Percentiles rank a stretch among this genome's conserved stretches.
These are phyloP conservation scores for Globisporangium cederbergense DNA, from an alignment of 352 stramenopile species.

Conservation along the genomic window DNA sequence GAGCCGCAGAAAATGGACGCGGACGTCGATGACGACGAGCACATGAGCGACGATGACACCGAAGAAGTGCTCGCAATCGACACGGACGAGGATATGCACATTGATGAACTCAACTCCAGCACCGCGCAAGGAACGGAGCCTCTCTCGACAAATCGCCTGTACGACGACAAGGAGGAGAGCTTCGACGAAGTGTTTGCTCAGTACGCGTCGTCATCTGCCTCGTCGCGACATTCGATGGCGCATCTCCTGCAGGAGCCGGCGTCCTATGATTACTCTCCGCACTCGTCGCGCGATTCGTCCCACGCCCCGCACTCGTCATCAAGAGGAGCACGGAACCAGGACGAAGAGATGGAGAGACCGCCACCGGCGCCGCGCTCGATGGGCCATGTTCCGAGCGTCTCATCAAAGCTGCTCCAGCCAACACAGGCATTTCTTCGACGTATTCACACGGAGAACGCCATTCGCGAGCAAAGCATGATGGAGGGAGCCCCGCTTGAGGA, in stretches of 20 bases:
- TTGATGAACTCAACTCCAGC: conserved; percentile 15
- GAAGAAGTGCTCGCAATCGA: conserved; percentile 43
- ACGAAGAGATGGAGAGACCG: conserved; percentile 11
- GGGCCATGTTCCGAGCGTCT: conserved; percentile 6
- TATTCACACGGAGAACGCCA: conserved; percentile 57
- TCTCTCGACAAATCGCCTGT: conserved; percentile 29
- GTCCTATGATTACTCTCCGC: conserved; percentile 10
- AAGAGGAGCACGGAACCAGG: conserved; percentile 6
- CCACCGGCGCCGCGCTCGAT: conserved; percentile 12
- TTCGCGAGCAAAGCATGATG: conserved; percentile 40
- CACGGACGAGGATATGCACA: conserved; percentile 28
- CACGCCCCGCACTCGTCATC: background rate
- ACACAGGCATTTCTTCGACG: conserved; percentile 61
- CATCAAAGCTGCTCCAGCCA: conserved; percentile 61
- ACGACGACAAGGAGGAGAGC: conserved; percentile 40
- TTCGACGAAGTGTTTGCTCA: conserved; percentile 57
- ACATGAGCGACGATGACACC: conserved; percentile 43
- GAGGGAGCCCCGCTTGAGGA: conserved; percentile 39
- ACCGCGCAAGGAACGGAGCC: conserved; percentile 22
- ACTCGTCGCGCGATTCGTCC: conserved; percentile 18
- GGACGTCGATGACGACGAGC: conserved; percentile 31
- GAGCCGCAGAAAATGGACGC: conserved; percentile 17
- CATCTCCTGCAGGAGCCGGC: conserved; percentile 30
- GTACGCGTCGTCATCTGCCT: conserved; percentile 54
- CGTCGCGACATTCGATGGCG: conserved; percentile 38